phyloP scores from a whole-genome alignment of 495 filamentous ascomycete species.

The Cryomyces minteri region DNA sequence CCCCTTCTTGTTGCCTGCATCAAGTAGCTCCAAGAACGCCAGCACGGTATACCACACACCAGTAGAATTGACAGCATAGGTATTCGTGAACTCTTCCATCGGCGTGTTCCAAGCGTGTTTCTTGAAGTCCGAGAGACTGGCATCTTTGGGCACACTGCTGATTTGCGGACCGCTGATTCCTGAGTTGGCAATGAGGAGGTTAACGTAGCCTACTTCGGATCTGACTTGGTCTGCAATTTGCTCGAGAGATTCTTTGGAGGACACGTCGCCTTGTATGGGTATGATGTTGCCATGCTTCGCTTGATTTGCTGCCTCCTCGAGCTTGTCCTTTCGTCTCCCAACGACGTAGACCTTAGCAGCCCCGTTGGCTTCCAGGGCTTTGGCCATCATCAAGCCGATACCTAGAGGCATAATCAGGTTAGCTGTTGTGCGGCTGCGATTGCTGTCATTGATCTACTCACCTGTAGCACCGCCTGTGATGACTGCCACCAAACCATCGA shows the following conservation, averaged over 20 bases:
- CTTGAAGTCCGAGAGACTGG: conserved; percentile 10
- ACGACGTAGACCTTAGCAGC: conserved; percentile 52
- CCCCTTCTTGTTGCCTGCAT: conserved; percentile 20
- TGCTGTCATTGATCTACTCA: conserved; percentile 4
- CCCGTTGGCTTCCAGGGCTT: conserved; percentile 42
- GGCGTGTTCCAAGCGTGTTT: conserved; percentile 1
- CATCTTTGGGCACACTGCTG: background rate
- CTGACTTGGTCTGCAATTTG: conserved; percentile 16
- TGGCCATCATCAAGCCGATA: conserved; percentile 46
- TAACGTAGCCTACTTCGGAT: conserved; percentile 21
- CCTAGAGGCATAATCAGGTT: conserved; percentile 21
- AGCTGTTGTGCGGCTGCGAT: background rate
- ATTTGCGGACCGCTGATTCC: conserved; percentile 6
- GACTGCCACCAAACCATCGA: conserved; percentile 40
- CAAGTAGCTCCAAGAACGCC: conserved; percentile 27
- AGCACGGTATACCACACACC: conserved; percentile 21
- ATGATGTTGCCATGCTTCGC: conserved; percentile 18
- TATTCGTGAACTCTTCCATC: conserved; percentile 10
- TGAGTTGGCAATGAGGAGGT: conserved; percentile 14
- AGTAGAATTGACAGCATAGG: conserved; percentile 20
- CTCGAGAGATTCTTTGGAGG: conserved; percentile 22
- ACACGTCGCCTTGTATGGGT: conserved; percentile 24
- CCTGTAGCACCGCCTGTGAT: conserved; percentile 44
- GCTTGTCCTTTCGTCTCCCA: conserved; percentile 32
- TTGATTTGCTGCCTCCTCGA: conserved; percentile 8